Evolutionary conservation across 305 asterid genomes (phyloP), one percentile per base, ranked within the genome.

Genomic region (Solanum chacoense): DNA sequence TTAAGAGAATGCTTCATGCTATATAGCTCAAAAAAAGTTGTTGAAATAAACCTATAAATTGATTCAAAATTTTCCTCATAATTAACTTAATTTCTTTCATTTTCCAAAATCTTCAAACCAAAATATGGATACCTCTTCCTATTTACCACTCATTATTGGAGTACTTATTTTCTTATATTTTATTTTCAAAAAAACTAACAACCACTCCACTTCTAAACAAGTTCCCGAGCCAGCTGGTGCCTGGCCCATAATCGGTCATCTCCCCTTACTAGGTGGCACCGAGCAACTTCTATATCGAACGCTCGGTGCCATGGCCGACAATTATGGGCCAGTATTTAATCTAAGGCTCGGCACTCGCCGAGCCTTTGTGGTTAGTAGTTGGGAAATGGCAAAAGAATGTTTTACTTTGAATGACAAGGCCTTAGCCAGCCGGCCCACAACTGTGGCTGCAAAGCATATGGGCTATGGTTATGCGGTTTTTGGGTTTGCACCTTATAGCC

Each of bases 401-500:
- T 90, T 89, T 89, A 91, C 91, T 18, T 77, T 87, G n/a, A 69
- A 88, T 73, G 93, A 91, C 69, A 22, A 83, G 8, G 77, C 71
- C 16, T 40, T 86, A 31, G 87, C 88, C 37, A 85, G 90, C 14
- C 90, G 92, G 34, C 92, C 93, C 34, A 86, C 87, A 78, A 67
- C 42, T 67, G 65, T 83, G 10, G 91, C 84, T 10, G 31, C 90
- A 20, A 81, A 90, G 20, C 88, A 89, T 84, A 26, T 91, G 89
- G 50, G 80, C 24, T 91, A 88, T 24, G 78, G 90, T 72, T 85
- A 85, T 65, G 90, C 89, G 59, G 85, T 91, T 88, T 90, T 91
- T 2, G 89, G 87, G 8, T 89, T 88, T 50, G 84, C 92, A 20
- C 93, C 93, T 8, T 89, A 91, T 35, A 90, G 91, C 31, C 37